phyloP scores from a whole-genome alignment of 805 yeast genomes.

The Candida ortonii region DNA sequence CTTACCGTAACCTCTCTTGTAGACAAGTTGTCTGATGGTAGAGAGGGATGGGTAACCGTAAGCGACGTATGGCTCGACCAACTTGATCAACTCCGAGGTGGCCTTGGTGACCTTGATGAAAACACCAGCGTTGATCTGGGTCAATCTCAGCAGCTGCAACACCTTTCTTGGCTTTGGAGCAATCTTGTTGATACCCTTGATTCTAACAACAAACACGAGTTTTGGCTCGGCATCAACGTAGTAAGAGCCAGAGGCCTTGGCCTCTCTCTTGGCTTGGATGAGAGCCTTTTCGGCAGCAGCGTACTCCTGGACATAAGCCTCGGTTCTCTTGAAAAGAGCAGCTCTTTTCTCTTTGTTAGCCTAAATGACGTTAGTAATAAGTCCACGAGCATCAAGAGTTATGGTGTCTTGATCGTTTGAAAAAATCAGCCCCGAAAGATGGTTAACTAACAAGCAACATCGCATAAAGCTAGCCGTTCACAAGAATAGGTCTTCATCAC shows the following conservation, averaged over 20 bases:
- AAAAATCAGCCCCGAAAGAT: conserved; percentile 79
- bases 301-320: conserved; percentile 95
- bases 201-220: conserved; percentile 94
- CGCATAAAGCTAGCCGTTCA: conserved; percentile 65
- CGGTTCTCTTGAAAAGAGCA: conserved; percentile 78
- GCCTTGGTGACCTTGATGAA: conserved; percentile 96
- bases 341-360: conserved; percentile 46
- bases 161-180: conserved; percentile 99
- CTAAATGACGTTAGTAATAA: conserved; percentile 34
- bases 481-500: conserved; percentile 47
- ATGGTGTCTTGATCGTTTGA: conserved; percentile 3
- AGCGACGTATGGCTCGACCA: conserved; percentile 95
- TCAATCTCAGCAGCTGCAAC: conserved; percentile 86
- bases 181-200: conserved; percentile 98
- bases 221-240: conserved; percentile 93
- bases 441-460: conserved; percentile 75
- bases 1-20: conserved; percentile 99
- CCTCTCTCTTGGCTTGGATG: conserved; percentile 85
- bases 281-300: conserved; percentile 86
- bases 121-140: conserved; percentile 93
- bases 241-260: conserved; percentile 91
- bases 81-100: conserved; percentile 84
- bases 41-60: conserved; percentile 96
- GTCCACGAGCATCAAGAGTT: too few species aligned
- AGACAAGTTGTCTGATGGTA: conserved; percentile 86